These are phyloP conservation scores for Mucuna pruriens DNA, from an alignment of 306 rosid genomes.

Conservation along the genomic window DNA sequence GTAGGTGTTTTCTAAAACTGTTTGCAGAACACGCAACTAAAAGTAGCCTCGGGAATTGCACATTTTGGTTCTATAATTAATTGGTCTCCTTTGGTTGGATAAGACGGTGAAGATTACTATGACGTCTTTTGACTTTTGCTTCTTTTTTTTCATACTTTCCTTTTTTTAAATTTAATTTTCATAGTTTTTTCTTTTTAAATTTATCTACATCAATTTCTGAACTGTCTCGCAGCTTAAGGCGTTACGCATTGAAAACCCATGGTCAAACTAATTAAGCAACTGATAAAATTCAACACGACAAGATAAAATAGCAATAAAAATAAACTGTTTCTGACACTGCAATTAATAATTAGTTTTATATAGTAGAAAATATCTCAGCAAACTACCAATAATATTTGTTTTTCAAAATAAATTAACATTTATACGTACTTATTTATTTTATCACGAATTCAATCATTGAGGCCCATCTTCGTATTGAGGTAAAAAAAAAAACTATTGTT, in stretches of 20 bases:
- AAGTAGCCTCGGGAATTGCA: conserved; percentile 47
- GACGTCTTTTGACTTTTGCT: conserved; percentile 49
- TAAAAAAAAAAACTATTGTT: neutral
- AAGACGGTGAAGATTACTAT: conserved; percentile 49
- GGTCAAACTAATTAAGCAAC: conserved; percentile 3
- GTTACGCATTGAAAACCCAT: neutral
- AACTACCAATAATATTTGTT: neutral
- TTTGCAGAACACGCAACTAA: conserved; percentile 33
- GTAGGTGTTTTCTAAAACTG: neutral
- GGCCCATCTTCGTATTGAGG: neutral
- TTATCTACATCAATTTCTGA: neutral
- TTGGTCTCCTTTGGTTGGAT: conserved; percentile 45
- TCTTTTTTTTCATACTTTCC: neutral
- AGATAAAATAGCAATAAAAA: neutral
- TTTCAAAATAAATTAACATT: neutral
- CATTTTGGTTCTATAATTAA: conserved; percentile 33
- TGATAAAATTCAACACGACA: conserved; percentile 6
- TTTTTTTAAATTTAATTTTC: neutral
- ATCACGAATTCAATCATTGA: conserved; percentile 30
- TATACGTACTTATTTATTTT: neutral
- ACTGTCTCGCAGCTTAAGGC: neutral
- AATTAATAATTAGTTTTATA: conserved; percentile 23
- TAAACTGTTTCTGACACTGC: conserved; percentile 32
- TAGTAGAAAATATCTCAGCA: conserved; percentile 25
- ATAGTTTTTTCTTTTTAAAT: neutral